A percentile compares a stretch with the other conserved stretches of the same genome.
These are phyloP conservation scores for Pharus latifolius DNA, from an alignment of 176 grass and related monocot genomes.

Conservation along the genomic window DNA sequence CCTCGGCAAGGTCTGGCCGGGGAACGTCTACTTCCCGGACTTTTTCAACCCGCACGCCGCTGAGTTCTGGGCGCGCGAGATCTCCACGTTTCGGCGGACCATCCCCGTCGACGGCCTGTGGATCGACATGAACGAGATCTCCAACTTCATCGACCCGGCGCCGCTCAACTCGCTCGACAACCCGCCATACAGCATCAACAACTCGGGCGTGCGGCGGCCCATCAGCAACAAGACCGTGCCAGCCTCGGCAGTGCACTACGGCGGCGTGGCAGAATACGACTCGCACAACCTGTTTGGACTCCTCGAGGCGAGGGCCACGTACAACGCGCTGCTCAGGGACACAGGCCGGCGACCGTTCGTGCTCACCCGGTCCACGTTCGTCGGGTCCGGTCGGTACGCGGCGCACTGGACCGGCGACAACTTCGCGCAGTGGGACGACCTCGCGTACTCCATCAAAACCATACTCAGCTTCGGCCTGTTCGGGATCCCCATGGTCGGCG, in stretches of 20 bases:
- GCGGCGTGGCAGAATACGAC: slow-evolving; percentile 57
- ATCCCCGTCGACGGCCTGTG: slow-evolving; percentile 81
- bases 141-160: slow-evolving; percentile 51
- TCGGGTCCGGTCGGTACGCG: slow-evolving; percentile 53
- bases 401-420: slow-evolving; percentile 94
- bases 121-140: slow-evolving; percentile 93
- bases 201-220: slow-evolving; percentile 34
- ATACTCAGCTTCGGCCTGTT: slow-evolving; percentile 76
- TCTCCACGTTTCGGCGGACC: slow-evolving; percentile 46
- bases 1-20: slow-evolving; percentile 71
- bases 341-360: slow-evolving; percentile 67
- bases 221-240: slow-evolving; percentile 58
- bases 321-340: slow-evolving; percentile 35
- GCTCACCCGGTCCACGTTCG: slow-evolving; percentile 71
- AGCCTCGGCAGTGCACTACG: slow-evolving; percentile 49
- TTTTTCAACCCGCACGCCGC: slow-evolving; percentile 55
- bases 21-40: slow-evolving; percentile 72
- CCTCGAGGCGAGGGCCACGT: slow-evolving; percentile 59
- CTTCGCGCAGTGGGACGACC: slow-evolving; percentile 43
- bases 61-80: slow-evolving; percentile 59
- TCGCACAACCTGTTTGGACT: slow-evolving; percentile 76
- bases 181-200: slow-evolving; percentile 82
- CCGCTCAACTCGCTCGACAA: slow-evolving; percentile 48
- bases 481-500: slow-evolving; percentile 76
- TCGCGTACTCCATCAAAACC: slow-evolving; percentile 56